Evolutionary conservation across 345 rosid species (phyloP), one percentile per base, ranked within the genome.

Genomic region (rapeseed (Brassica napus)): DNA sequence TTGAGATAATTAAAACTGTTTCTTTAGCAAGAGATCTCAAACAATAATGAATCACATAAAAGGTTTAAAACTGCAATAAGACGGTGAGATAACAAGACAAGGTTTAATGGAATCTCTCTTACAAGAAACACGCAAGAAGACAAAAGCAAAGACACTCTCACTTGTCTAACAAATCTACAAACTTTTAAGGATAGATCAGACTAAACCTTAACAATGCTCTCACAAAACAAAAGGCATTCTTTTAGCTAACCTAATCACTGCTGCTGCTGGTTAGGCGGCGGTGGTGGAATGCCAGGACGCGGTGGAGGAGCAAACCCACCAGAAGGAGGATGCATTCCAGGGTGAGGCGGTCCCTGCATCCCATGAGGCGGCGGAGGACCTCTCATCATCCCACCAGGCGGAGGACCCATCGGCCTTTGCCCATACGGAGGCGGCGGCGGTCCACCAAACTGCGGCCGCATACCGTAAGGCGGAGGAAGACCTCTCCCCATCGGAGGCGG

Each of bases 271-370:
- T 87, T 77, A 67, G 94, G 87, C 1, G 93, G 98, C n/a, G n/a
- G n/a, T 11, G 94, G 96, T 0, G 91, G 97, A 97, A 92, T 87
- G 30, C 97, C 96, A 0, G 97, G 94, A 39, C 98, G 91, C 21
- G 92, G 98, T 2, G 93, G 98, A 44, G 89, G n/a, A n/a, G n/a
- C 94, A 66, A 76, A 90, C 26, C 92, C 92, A 10, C 94, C 97
- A 49, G 97, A 96, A 0, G 98, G 97, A 37, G 95, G 98, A 0
- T 97, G 96, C 97, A 93, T 93, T 65, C 97, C 99, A 44, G 97
- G 97, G 30, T 98, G 92, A 44, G 89, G 94, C 11, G 76, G 66
- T 62, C 66, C 85, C 67, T 88, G 94, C 97, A 94, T 89, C 35
- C 97, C 97, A 49, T 83, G 89, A 6, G 54, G 54, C 54, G 93